Evolutionary conservation across 768 basidiomycete genomes (phyloP), one percentile per base, ranked within the genome.

Genomic region (Suillus fuscotomentosus): DNA sequence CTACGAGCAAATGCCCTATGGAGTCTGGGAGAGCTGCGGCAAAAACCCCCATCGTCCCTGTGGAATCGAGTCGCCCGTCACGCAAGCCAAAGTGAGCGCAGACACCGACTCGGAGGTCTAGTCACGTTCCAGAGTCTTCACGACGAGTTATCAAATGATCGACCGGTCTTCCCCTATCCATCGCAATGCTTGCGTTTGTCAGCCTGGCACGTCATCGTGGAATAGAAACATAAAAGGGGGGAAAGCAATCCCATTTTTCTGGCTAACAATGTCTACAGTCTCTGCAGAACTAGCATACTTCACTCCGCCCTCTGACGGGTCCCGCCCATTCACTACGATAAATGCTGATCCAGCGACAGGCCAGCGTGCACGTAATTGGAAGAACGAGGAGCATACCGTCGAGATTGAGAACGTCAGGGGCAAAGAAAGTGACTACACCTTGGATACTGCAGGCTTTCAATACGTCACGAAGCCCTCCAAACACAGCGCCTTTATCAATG

Each of bases 361-460:
- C 17, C 68, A 74, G n/a, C 74, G 73, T 20, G 68, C 70, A 31
- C 69, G 67, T 14, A 87, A 87, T 70, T 79, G 69, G 65, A 60
- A 48, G 3, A 48, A 65, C 15, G 68, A 76, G 8, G 75, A 75
- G 5, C 70, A 74, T 54, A 51, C 66, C 6, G 67, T 83, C 0
- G 62, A 77, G 39, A 80, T 88, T 61, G 83, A 86, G 70, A 84
- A 88, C 72, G 50, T 86, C 39, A 81, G 86, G 34, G 85, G 83
- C 5, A 81, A 81, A 68, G 83, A 86, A 70, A 70, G 75, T 61
- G 68, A 74, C 0, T 75, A 75, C 31, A 75, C 78, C 27, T 79
- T 87, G 24, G 86, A 87, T 68, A 81, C 70, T 1, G 73, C 82
- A 4, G 85, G 86, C 3, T 88, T 86, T 73, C 81, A 83, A 68